Conservation (phyloP, 2,329 filamentous ascomycete genomes). For the Aspergillus tubingensis region DNA sequence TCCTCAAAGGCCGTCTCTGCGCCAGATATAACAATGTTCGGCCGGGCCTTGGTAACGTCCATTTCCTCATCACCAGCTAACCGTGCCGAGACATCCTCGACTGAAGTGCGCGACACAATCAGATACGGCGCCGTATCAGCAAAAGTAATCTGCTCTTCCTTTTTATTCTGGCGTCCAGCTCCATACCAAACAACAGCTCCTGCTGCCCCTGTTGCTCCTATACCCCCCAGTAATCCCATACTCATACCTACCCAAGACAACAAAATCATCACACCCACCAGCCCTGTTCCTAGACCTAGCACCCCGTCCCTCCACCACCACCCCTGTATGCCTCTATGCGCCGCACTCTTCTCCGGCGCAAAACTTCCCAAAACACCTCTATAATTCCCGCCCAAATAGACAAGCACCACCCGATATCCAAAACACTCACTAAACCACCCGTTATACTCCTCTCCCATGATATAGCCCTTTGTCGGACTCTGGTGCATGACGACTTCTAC, state of each 20-base stretch:
- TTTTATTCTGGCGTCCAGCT: not conserved
- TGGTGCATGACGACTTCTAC: slow-evolving; percentile 61
- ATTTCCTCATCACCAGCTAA: slow-evolving; percentile 54
- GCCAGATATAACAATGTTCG: slow-evolving; percentile 70
- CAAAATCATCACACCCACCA: slow-evolving; percentile 12
- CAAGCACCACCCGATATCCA: slow-evolving; percentile 61
- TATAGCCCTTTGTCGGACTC: slow-evolving; percentile 60
- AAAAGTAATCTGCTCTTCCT: slow-evolving; percentile 32
- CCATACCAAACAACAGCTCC: slow-evolving; percentile 9
- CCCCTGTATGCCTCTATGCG: slow-evolving; percentile 12
- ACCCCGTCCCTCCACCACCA: too few relatives aligned
- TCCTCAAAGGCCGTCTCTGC: slow-evolving; percentile 63
- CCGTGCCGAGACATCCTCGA: slow-evolving; percentile 64
- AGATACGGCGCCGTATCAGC: slow-evolving; percentile 61
- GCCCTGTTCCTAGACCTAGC: not conserved
- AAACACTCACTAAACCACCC: slow-evolving; percentile 69
- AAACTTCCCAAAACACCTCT: slow-evolving; percentile 65
- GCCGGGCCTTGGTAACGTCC: slow-evolving; percentile 70
- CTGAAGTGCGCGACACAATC: slow-evolving; percentile 68
- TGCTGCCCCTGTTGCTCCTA: slow-evolving; percentile 10
- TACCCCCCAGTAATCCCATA: not conserved
- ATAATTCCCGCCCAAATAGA: slow-evolving; percentile 65
- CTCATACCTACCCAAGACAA: slow-evolving; percentile 7
- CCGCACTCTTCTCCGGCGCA: slow-evolving; percentile 45
- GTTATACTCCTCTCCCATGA: slow-evolving; percentile 63